Conservation (phyloP, 495 filamentous ascomycete genomes). For the Extremus antarcticus region DNA sequence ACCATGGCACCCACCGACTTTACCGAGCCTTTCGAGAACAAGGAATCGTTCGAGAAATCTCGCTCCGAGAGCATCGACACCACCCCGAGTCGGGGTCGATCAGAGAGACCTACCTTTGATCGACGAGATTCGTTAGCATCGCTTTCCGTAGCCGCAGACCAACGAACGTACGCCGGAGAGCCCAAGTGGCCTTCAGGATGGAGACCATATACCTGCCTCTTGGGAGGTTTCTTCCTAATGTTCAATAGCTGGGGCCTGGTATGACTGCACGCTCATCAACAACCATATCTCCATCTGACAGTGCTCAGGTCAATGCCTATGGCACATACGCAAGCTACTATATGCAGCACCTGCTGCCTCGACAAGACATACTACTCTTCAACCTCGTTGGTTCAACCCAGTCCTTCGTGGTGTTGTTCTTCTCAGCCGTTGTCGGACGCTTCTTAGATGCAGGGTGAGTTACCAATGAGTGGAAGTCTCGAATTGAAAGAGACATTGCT, state of each 20-base stretch:
- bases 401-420: slow-evolving; percentile 26
- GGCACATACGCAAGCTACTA: slow-evolving; percentile 36
- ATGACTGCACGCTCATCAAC: neutral
- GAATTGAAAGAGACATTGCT: too few species aligned
- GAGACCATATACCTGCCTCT: slow-evolving; percentile 29
- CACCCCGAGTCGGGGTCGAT: neutral
- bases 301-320: slow-evolving; percentile 28
- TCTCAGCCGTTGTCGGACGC: slow-evolving; percentile 31
- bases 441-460: slow-evolving; percentile 36
- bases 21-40: neutral
- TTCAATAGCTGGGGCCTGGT: slow-evolving; percentile 34
- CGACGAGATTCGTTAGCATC: neutral
- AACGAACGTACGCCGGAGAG: slow-evolving; percentile 3
- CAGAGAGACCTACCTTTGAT: neutral
- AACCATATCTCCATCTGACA: neutral
- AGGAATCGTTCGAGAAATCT: neutral
- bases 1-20: neutral
- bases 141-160: neutral
- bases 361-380: slow-evolving; percentile 23
- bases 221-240: slow-evolving; percentile 37
- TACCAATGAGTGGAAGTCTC: too few species aligned
- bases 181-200: slow-evolving; percentile 32
- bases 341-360: slow-evolving; percentile 25
- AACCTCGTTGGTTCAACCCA: slow-evolving; percentile 34
- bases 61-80: neutral